Percentiles rank a stretch among this genome's conserved stretches.
phyloP scores from a whole-genome alignment of 495 filamentous ascomycete genomes.

The Xylaria scruposa region DNA sequence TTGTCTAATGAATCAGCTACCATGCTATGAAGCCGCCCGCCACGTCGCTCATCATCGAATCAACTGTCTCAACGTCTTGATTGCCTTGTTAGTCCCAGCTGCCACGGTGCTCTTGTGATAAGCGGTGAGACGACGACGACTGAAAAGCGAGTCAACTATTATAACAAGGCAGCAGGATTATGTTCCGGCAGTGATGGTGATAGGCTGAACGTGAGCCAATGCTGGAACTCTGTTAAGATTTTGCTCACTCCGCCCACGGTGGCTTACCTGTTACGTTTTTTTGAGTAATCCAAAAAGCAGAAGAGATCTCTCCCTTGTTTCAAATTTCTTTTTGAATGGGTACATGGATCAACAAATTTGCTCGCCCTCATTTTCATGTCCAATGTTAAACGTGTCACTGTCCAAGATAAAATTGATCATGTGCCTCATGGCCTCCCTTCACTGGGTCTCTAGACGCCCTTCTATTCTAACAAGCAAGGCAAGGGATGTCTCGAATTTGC shows the following conservation, averaged over 20 bases:
- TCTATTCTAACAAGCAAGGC: neutral
- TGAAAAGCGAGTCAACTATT: no score
- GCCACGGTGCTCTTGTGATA: neutral
- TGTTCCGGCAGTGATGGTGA: no score
- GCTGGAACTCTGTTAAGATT: no score
- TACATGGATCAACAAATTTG: neutral
- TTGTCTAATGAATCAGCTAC: conserved; percentile 6
- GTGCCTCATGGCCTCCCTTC: neutral
- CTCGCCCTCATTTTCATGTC: neutral
- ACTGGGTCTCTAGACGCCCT: neutral
- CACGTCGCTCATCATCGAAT: neutral
- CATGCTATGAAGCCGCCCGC: neutral
- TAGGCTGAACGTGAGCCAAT: neutral
- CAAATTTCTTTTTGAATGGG: neutral
- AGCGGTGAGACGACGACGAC: neutral
- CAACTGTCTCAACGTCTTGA: neutral
- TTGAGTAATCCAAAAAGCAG: neutral
- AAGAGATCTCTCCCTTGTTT: neutral
- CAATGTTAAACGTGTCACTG: neutral
- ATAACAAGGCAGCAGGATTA: neutral
- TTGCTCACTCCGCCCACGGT: no score
- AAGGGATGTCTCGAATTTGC: neutral
- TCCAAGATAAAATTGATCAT: neutral
- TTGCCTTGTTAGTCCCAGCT: neutral
- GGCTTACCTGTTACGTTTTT: no score